phyloP scores from a whole-genome alignment of 2,329 filamentous ascomycete genomes.

The Grosmannia clavigera region DNA sequence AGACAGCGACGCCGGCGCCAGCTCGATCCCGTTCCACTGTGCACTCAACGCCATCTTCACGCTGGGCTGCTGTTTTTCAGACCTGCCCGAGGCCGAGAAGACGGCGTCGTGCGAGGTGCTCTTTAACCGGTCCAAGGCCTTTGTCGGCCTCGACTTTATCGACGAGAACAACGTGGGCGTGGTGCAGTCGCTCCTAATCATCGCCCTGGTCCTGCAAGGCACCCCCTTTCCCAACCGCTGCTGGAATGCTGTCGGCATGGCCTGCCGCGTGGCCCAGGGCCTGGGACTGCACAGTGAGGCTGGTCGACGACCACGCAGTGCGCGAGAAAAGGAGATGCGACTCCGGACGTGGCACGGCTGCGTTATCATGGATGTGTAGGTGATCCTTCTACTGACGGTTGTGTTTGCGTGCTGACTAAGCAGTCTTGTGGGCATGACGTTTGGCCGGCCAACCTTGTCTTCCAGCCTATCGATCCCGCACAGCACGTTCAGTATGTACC shows the following conservation, averaged over 20 bases:
- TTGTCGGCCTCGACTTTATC: conserved; percentile 25
- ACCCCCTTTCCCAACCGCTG: conserved; percentile 27
- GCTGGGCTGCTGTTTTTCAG: conserved; percentile 17
- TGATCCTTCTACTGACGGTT: too few species aligned
- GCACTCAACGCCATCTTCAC: conserved; percentile 31
- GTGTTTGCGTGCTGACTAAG: background rate
- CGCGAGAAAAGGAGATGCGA: conserved; percentile 1
- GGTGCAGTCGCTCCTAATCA: conserved; percentile 20
- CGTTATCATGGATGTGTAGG: conserved; percentile 5
- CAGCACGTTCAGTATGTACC: background rate
- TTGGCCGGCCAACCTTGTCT: conserved; percentile 8
- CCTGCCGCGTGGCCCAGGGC: conserved; percentile 27
- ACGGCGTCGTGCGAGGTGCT: conserved; percentile 19
- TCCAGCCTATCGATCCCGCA: conserved; percentile 5
- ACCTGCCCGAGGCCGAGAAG: conserved; percentile 12
- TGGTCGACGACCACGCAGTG: background rate
- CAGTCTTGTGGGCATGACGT: conserved; percentile 9
- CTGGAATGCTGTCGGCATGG: conserved; percentile 30
- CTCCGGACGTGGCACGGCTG: conserved; percentile 8
- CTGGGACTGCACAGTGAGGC: conserved; percentile 25
- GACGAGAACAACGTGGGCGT: conserved; percentile 23
- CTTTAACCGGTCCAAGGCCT: conserved; percentile 22
- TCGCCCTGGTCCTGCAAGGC: conserved; percentile 26
- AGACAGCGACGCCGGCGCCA: conserved; percentile 11
- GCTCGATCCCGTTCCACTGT: conserved; percentile 26